Conservation (phyloP, 805 yeast species). For the Candida takata region DNA sequence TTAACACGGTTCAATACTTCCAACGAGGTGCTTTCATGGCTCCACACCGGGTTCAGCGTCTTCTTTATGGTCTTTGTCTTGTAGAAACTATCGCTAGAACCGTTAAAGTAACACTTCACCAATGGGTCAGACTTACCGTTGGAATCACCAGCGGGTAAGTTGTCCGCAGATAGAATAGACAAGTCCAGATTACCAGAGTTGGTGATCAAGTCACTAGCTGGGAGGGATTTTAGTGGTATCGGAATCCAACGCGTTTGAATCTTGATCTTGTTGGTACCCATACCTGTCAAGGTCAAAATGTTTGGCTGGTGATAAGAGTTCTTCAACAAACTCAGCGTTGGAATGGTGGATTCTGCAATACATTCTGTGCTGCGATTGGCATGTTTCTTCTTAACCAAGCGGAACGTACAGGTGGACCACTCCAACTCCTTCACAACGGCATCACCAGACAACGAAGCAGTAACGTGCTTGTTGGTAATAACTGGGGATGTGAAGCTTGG, state of each 20-base stretch:
- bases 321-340: constrained; percentile 59
- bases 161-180: constrained; percentile 54
- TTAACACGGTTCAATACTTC: constrained; percentile 56
- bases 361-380: constrained; percentile 50
- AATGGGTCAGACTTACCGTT: constrained; percentile 95
- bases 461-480: constrained; percentile 29
- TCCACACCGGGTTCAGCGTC: constrained; percentile 84
- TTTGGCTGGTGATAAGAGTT: constrained; percentile 59
- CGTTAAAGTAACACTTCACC: constrained; percentile 60
- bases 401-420: constrained; percentile 58
- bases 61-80: constrained; percentile 79
- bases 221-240: constrained; percentile 48
- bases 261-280: constrained; percentile 44
- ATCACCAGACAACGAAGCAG: constrained; percentile 57
- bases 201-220: constrained; percentile 65
- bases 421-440: constrained; percentile 71
- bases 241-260: constrained; percentile 78
- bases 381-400: constrained; percentile 49
- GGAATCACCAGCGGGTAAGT: constrained; percentile 78
- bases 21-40: constrained; percentile 54
- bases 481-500: constrained; percentile 52
- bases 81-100: constrained; percentile 46
- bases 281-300: constrained; percentile 47
- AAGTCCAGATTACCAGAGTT: constrained; percentile 68
- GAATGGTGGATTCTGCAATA: constrained; percentile 55